Evolutionary conservation across 1,284 basidiomycete genomes (phyloP).

Genomic region (Tilletia horrida): DNA sequence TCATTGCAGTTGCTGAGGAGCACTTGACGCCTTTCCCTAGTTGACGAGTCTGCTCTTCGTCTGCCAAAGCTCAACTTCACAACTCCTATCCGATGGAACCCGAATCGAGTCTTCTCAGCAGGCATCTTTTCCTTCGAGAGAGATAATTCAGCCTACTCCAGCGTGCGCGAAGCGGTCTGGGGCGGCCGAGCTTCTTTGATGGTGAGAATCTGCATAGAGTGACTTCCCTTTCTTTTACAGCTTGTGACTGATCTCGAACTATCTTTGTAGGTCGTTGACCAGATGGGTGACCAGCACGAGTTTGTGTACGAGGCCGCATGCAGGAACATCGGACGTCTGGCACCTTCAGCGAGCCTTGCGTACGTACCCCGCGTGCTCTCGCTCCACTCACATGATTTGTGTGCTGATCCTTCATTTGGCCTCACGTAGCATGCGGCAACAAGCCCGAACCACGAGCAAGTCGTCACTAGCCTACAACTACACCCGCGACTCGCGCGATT

Average conservation of each 20-base stretch:
- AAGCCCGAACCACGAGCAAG: slow-evolving; percentile 74
- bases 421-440: slow-evolving; percentile 69
- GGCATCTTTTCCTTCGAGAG: slow-evolving; percentile 16
- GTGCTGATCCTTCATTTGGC: slow-evolving; percentile 4
- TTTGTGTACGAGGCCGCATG: slow-evolving; percentile 43
- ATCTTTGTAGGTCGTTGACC: not conserved
- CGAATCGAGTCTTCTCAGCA: not conserved
- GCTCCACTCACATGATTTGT: not conserved
- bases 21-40: not conserved
- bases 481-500: slow-evolving; percentile 73
- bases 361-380: not conserved
- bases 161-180: slow-evolving; percentile 2
- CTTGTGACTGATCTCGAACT: not conserved
- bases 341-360: slow-evolving; percentile 37
- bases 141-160: not conserved
- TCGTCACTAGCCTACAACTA: slow-evolving; percentile 78
- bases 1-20: not conserved
- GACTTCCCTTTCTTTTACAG: not conserved
- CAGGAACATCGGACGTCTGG: slow-evolving; percentile 35
- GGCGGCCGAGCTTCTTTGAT: not conserved
- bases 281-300: slow-evolving; percentile 33
- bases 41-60: not conserved
- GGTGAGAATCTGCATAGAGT: not conserved
- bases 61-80: slow-evolving; percentile 2
- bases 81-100: not conserved